phyloP scores from a whole-genome alignment of 345 rosid species.

The Brassica cretica region DNA sequence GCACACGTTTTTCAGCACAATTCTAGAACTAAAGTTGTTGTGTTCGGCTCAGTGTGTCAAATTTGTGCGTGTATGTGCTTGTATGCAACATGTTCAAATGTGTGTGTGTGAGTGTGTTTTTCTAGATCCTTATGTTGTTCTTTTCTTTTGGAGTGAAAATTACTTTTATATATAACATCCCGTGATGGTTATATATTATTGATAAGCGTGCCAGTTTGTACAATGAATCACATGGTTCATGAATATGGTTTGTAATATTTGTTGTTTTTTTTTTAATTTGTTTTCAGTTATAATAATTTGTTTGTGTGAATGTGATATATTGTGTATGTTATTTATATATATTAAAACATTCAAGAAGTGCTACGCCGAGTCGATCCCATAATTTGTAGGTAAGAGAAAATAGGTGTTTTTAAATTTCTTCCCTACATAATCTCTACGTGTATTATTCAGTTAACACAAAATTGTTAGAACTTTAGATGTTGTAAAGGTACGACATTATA shows the following conservation, averaged over 20 bases:
- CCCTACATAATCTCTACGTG: too few species aligned
- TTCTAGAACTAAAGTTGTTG: background rate
- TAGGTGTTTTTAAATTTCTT: too few species aligned
- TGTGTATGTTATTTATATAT: too few species aligned
- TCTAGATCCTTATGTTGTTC: background rate
- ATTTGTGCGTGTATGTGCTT: background rate
- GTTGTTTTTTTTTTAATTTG: background rate
- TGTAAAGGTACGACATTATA: too few species aligned
- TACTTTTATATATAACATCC: background rate
- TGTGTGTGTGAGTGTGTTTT: background rate
- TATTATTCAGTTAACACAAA: too few species aligned
- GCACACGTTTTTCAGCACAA: slow-evolving; percentile 46
- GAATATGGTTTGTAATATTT: background rate
- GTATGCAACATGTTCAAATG: background rate
- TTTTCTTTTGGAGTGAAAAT: background rate
- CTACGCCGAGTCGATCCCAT: too few species aligned
- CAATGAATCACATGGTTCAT: background rate
- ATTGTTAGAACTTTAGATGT: too few species aligned
- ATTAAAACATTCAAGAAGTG: too few species aligned
- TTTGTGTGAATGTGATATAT: too few species aligned
- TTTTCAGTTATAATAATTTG: background rate
- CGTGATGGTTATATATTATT: background rate
- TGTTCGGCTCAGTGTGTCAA: background rate
- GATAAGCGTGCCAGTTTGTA: background rate
- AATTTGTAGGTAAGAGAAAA: too few species aligned